These are phyloP conservation scores for Amaranthus tricolor DNA, from an alignment of 179 eudicot genomes.

Conservation along the genomic window DNA sequence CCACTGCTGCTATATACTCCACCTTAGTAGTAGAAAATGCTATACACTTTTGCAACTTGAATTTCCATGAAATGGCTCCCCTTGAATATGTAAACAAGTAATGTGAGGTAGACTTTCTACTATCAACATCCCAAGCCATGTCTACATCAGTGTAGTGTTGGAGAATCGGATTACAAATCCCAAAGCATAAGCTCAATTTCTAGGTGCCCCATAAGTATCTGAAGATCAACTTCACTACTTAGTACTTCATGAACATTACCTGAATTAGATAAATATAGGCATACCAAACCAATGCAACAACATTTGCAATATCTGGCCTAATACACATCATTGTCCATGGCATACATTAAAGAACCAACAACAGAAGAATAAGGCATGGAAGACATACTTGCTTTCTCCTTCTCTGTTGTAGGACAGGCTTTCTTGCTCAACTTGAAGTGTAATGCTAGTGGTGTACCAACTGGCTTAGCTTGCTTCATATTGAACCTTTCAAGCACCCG, in stretches of 20 bases:
- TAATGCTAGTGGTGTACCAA: not conserved
- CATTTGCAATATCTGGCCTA: not conserved
- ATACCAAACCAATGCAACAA: not conserved
- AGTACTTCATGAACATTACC: no score
- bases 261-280: no score
- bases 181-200: no score
- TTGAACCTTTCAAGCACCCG: not conserved
- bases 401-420: not conserved
- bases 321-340: not conserved
- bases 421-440: not conserved
- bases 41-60: not conserved
- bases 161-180: not conserved
- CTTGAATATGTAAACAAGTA: not conserved
- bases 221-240: no score
- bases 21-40: not conserved
- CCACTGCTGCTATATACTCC: no score
- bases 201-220: no score
- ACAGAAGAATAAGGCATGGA: not conserved
- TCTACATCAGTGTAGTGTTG: no score
- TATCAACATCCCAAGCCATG: not conserved
- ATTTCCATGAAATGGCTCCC: not conserved
- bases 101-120: not conserved
- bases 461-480: not conserved
- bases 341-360: not conserved
- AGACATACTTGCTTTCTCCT: not conserved